Base-by-base conservation (phyloP, 2,329 filamentous ascomycete species). In the Penicillium sp. region DNA sequence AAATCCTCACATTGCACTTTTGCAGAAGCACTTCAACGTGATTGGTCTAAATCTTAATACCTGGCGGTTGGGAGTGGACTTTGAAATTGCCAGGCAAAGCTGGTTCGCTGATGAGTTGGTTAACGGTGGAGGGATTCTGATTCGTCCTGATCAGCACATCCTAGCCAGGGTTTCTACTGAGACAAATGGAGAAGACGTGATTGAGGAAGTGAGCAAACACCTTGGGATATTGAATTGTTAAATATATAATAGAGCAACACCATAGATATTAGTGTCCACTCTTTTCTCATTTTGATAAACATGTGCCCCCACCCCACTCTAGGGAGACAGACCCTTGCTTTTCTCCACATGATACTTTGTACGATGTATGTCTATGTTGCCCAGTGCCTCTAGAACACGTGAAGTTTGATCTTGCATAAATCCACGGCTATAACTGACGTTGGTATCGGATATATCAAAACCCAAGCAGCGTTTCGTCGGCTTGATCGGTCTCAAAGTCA, bases 401-500 rank as follows among this genome's bases (percentile, higher is more conserved):
- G 27, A 17, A 19, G 2, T 8, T 29, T 45, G 2, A 5, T 12
- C 5, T 29, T 29, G 3, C 2, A 46, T 46, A 2, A 19, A 19
- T 19, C 19, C 5, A 6, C 25, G 19, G 13, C 2, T 21, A 47
- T 6, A 15, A 21, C 10, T 4, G 17, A 31, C 0, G 9, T 17
- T 17, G 27, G 12, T 4, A 46, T 13, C 17, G 47, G 4, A 19
- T 25, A 25, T 19, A 29, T 55, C 40, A 57, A 55, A 64, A 60
- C 17, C 64, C 63, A 27, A 64, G 54, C 25, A 64, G 41, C 3
- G 51, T 27, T 45, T 77, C 75, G 23, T 82, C 78, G 54, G 55
- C 65, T 6, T 50, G 54, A 29, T 71, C 69, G 1, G 72, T 69
- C 52, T 84, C 81, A 60, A 84, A 84, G 61, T 84, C 82, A 63